Conservation (phyloP, 495 filamentous ascomycete species). For the Aspergillus haitiensis region DNA sequence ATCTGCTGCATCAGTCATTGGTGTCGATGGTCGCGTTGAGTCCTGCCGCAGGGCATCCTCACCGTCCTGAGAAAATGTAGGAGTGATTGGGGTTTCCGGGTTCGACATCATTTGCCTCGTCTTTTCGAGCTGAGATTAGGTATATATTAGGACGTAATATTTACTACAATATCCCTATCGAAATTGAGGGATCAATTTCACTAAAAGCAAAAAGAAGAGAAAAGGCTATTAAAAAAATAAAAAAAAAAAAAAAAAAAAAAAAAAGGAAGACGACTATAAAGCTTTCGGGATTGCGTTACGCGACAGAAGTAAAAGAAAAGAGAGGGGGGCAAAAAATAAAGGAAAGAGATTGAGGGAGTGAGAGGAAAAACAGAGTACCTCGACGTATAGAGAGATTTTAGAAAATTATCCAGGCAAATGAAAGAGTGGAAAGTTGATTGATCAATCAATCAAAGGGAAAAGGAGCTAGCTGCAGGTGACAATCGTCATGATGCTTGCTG, state of each 20-base stretch:
- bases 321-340: background rate
- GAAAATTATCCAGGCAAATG: background rate
- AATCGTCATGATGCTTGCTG: constrained; percentile 1
- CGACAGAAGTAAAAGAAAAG: background rate
- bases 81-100: constrained; percentile 38
- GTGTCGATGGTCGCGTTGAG: constrained; percentile 50
- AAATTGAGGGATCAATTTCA: background rate
- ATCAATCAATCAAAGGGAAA: background rate
- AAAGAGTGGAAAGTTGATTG: background rate
- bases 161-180: background rate
- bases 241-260: too few species aligned
- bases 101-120: constrained; percentile 29
- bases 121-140: too few species aligned
- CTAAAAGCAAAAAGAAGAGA: background rate
- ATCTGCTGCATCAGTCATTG: constrained; percentile 28
- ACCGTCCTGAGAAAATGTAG: constrained; percentile 32
- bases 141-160: too few species aligned
- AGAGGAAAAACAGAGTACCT: background rate
- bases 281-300: background rate
- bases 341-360: background rate
- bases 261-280: background rate
- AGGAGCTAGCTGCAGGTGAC: constrained; percentile 8
- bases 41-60: constrained; percentile 31
- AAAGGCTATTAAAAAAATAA: too few species aligned
- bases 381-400: background rate